phyloP scores from a whole-genome alignment of 345 rosid genomes.

The Psidium guajava region DNA sequence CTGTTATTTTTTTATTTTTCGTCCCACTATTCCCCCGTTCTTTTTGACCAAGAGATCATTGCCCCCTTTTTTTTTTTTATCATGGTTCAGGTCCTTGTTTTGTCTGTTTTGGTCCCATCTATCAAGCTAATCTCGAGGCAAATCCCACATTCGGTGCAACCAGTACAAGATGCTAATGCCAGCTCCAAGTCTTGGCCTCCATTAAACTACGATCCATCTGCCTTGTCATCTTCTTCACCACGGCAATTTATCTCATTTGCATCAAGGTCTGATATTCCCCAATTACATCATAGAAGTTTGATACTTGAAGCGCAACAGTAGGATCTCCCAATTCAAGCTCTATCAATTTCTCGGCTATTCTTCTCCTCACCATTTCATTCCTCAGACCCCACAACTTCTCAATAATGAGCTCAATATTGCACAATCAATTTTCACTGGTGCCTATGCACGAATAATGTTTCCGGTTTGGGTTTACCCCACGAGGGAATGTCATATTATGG shows the following conservation, averaged over 20 bases:
- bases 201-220: no score
- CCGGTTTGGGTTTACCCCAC: slow-evolving; percentile 36
- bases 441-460: slow-evolving; percentile 61
- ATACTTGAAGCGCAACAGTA: slow-evolving; percentile 45
- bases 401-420: slow-evolving; percentile 73
- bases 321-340: slow-evolving; percentile 43
- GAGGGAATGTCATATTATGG: slow-evolving; percentile 23
- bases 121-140: no score
- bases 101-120: no score
- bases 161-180: slow-evolving; percentile 1
- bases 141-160: background rate
- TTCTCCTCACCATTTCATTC: slow-evolving; percentile 51
- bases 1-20: no score
- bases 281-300: slow-evolving; percentile 56
- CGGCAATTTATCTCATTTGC: slow-evolving; percentile 38
- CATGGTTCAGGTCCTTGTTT: no score
- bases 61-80: no score
- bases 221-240: slow-evolving; percentile 36
- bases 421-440: slow-evolving; percentile 35
- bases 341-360: slow-evolving; percentile 49
- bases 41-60: no score
- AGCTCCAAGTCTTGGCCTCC: slow-evolving; percentile 17
- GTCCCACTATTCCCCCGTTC: no score
- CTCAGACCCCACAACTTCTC: slow-evolving; percentile 56
- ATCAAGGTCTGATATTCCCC: slow-evolving; percentile 49